Percentiles rank a stretch among this genome's conserved stretches.
Conservation (phyloP, 257 asterid genomes). For the Voacanga thouarsii region DNA sequence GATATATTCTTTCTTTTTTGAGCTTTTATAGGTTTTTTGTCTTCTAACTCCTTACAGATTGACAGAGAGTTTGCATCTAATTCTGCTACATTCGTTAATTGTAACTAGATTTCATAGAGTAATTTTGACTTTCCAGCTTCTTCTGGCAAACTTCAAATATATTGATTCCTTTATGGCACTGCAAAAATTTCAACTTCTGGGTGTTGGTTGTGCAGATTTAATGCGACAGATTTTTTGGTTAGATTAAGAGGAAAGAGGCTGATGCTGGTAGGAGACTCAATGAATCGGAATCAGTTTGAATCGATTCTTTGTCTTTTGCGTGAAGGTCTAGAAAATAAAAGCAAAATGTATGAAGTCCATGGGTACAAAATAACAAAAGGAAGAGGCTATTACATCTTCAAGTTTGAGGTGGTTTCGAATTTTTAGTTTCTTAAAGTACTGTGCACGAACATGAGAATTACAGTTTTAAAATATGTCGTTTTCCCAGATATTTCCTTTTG, state of each 20-base stretch:
- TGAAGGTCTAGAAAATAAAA: slow-evolving; percentile 69
- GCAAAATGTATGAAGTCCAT: slow-evolving; percentile 81
- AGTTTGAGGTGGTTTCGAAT: slow-evolving; percentile 60
- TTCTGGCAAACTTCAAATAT: neutral
- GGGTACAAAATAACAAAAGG: slow-evolving; percentile 91
- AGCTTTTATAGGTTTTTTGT: too few relatives aligned
- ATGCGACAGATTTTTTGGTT: slow-evolving; percentile 80
- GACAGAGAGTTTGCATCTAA: neutral
- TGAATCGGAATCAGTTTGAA: slow-evolving; percentile 97
- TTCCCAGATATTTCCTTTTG: neutral
- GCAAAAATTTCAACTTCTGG: neutral
- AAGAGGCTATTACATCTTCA: slow-evolving; percentile 83
- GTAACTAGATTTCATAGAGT: neutral
- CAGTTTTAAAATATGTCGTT: neutral
- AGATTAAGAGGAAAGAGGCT: slow-evolving; percentile 83
- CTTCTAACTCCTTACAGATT: neutral
- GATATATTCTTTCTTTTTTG: too few relatives aligned
- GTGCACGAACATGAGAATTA: neutral
- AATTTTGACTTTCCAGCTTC: neutral
- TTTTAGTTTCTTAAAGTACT: neutral
- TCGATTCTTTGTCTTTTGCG: slow-evolving; percentile 84
- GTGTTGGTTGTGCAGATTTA: slow-evolving; percentile 52
- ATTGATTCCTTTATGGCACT: neutral
- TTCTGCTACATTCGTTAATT: neutral
- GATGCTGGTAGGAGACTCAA: slow-evolving; percentile 95